phyloP scores from a whole-genome alignment of 2,329 filamentous ascomycete species.

The Colletotrichum graminicola region DNA sequence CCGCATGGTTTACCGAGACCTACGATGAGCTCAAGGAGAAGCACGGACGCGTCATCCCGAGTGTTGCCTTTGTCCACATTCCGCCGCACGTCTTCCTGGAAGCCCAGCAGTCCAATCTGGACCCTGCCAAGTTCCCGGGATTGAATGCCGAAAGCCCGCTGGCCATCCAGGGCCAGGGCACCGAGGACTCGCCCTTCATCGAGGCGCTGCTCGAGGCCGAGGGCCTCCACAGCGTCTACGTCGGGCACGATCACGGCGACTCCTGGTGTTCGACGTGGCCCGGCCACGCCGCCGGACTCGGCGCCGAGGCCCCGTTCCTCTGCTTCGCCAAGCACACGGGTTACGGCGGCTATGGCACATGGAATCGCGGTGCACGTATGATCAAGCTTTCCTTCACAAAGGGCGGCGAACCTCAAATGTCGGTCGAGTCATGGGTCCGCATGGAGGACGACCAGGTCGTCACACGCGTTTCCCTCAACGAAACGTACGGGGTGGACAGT shows the following conservation, averaged over 20 bases:
- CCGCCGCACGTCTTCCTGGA: constrained; percentile 41
- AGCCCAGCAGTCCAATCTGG: constrained; percentile 41
- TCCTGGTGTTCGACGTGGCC: constrained; percentile 57
- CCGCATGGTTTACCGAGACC: constrained; percentile 58
- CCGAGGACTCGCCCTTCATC: constrained; percentile 64
- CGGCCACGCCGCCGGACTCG: constrained; percentile 35
- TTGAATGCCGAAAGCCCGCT: constrained; percentile 47
- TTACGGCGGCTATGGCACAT: constrained; percentile 77
- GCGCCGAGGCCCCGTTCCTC: constrained; percentile 54
- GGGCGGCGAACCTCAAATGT: constrained; percentile 54
- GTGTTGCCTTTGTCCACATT: constrained; percentile 44
- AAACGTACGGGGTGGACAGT: constrained; percentile 67
- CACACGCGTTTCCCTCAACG: constrained; percentile 67
- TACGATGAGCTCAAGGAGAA: constrained; percentile 43
- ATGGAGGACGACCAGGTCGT: constrained; percentile 67
- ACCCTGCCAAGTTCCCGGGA: constrained; percentile 53
- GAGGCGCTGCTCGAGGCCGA: constrained; percentile 60
- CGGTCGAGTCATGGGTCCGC: constrained; percentile 70
- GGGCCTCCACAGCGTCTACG: constrained; percentile 62
- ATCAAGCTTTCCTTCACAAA: constrained; percentile 41
- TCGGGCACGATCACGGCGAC: constrained; percentile 69
- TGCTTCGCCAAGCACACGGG: constrained; percentile 76
- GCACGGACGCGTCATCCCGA: constrained; percentile 42
- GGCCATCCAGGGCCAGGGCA: constrained; percentile 49
- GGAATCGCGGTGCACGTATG: constrained; percentile 68